Conservation (phyloP, 2,329 filamentous ascomycete genomes). For the Fusarium nygamai region DNA sequence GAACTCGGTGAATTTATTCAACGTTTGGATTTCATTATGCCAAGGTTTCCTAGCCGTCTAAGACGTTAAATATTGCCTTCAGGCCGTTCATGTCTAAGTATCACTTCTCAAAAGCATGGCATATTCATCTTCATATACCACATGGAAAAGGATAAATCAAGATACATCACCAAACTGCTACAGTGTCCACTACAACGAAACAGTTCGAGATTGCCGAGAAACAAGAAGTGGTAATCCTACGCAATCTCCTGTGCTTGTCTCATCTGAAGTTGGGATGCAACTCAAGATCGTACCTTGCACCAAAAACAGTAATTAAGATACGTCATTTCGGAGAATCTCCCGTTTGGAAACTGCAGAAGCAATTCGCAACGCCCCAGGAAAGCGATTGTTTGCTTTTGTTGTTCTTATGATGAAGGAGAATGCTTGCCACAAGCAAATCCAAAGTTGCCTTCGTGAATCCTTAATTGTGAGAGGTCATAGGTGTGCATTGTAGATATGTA, state of each 20-base stretch:
- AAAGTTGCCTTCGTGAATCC: neutral
- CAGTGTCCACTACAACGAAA: neutral
- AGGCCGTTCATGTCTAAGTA: neutral
- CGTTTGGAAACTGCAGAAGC: slow-evolving; percentile 7
- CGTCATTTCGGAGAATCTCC: slow-evolving; percentile 15
- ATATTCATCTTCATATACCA: neutral
- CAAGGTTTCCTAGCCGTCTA: neutral
- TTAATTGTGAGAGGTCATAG: neutral
- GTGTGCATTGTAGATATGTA: neutral
- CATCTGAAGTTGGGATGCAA: slow-evolving; percentile 1
- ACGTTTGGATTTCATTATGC: neutral
- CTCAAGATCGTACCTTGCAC: slow-evolving; percentile 1
- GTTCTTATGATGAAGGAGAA: neutral
- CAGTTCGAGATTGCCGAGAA: slow-evolving; percentile 8
- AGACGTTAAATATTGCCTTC: neutral
- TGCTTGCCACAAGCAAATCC: neutral
- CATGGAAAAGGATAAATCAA: neutral
- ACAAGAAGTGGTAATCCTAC: neutral
- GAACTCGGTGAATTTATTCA: neutral
- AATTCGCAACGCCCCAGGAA: slow-evolving; percentile 14
- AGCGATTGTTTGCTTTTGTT: slow-evolving; percentile 14
- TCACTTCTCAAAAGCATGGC: neutral
- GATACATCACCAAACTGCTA: neutral
- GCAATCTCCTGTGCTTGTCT: slow-evolving; percentile 1
- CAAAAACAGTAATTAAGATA: neutral